Conservation (phyloP, 2,329 filamentous ascomycete genomes). For the Arthroderma sp. region DNA sequence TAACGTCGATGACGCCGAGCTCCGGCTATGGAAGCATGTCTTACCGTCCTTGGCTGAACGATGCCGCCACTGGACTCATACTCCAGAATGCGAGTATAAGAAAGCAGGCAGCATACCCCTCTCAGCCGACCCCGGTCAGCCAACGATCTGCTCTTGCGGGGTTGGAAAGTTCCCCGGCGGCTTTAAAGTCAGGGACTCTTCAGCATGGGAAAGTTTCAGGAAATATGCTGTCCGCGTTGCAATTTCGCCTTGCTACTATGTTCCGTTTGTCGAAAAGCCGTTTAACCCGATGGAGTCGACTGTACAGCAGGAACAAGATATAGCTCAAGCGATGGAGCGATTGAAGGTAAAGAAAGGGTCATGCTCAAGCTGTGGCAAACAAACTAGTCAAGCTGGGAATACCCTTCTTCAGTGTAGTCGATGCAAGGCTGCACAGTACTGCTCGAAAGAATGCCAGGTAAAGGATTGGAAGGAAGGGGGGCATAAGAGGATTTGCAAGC, state of each 20-base stretch:
- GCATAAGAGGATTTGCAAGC: constrained; percentile 3
- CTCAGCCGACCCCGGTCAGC: constrained; percentile 12
- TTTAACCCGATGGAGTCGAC: background rate
- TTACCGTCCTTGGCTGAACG: constrained; percentile 24
- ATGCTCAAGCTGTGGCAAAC: constrained; percentile 4
- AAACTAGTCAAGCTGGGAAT: background rate
- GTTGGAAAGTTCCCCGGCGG: constrained; percentile 15
- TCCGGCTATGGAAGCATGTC: constrained; percentile 20
- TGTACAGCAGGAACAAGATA: background rate
- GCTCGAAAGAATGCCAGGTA: constrained; percentile 4
- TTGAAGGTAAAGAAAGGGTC: background rate
- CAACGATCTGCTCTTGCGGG: constrained; percentile 22
- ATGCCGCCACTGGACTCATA: constrained; percentile 28
- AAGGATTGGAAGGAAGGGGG: constrained; percentile 1
- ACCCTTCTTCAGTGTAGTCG: constrained; percentile 1
- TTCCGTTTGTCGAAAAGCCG: constrained; percentile 17
- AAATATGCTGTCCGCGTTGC: constrained; percentile 19
- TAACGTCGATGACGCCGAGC: constrained; percentile 15
- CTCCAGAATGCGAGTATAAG: constrained; percentile 20
- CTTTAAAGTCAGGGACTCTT: constrained; percentile 8
- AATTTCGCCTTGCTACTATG: constrained; percentile 20
- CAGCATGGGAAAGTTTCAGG: constrained; percentile 13
- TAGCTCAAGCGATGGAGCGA: background rate
- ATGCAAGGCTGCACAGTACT: constrained; percentile 5
- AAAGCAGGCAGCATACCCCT: constrained; percentile 13